Percentiles rank a stretch among this genome's conserved stretches.
phyloP scores from a whole-genome alignment of 2,329 filamentous ascomycete genomes.

The Verticillium klebahnii region DNA sequence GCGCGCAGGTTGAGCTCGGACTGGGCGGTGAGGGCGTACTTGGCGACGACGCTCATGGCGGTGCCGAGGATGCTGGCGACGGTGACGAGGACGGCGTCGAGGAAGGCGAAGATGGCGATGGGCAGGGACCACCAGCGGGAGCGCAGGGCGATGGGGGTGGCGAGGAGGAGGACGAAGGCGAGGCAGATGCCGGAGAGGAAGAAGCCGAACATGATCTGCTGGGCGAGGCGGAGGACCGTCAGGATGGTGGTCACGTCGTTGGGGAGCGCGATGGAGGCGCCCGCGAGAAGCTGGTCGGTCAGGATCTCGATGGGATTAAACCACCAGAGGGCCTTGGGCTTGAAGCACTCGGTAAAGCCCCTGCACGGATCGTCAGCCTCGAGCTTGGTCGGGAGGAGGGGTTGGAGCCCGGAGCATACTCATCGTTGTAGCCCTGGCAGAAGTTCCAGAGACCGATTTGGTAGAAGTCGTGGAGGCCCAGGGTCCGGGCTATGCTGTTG shows the following conservation, averaged over 20 bases:
- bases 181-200: slow-evolving; percentile 71
- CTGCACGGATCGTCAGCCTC: slow-evolving; percentile 42
- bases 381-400: background rate
- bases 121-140: slow-evolving; percentile 60
- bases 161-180: slow-evolving; percentile 67
- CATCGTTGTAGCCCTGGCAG: slow-evolving; percentile 76
- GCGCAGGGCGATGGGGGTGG: slow-evolving; percentile 51
- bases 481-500: slow-evolving; percentile 79
- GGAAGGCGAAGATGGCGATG: slow-evolving; percentile 62
- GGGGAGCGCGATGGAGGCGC: slow-evolving; percentile 79
- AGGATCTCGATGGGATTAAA: slow-evolving; percentile 87
- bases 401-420: slow-evolving; percentile 28
- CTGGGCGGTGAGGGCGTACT: slow-evolving; percentile 67
- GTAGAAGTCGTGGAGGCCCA: slow-evolving; percentile 93
- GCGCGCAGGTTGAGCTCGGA: slow-evolving; percentile 73
- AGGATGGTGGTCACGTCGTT: slow-evolving; percentile 69
- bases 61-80: slow-evolving; percentile 73
- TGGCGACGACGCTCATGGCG: slow-evolving; percentile 75
- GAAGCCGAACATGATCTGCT: slow-evolving; percentile 83
- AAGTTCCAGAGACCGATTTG: slow-evolving; percentile 89
- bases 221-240: slow-evolving; percentile 67
- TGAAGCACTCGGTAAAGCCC: slow-evolving; percentile 73
- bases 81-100: slow-evolving; percentile 62
- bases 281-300: slow-evolving; percentile 71
- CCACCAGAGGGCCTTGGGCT: slow-evolving; percentile 70